Percentiles rank a stretch among this genome's conserved stretches.
phyloP scores from a whole-genome alignment of 768 basidiomycete genomes.

The Trametes cubensis region DNA sequence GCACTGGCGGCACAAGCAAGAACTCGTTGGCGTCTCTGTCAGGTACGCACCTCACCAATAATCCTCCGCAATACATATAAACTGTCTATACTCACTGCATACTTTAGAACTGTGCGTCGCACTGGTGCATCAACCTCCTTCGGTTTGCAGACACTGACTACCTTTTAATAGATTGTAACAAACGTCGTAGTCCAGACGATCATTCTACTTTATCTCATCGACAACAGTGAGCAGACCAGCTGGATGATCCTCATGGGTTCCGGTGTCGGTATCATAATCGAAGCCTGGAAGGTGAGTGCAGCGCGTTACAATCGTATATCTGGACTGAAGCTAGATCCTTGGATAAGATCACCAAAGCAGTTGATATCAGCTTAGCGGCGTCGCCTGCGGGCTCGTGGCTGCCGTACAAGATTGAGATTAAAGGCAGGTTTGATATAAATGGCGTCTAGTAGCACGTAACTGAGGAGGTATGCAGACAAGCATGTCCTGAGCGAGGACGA shows the following conservation, averaged over 20 bases:
- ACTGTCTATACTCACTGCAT: slow-evolving; percentile 5
- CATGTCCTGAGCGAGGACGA: slow-evolving; percentile 96
- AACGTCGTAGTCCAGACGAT: slow-evolving; percentile 94
- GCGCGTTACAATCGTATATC: background rate
- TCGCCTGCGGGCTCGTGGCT: slow-evolving; percentile 65
- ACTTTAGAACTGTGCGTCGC: slow-evolving; percentile 55
- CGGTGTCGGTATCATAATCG: slow-evolving; percentile 78
- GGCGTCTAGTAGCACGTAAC: slow-evolving; percentile 18
- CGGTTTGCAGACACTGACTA: slow-evolving; percentile 1
- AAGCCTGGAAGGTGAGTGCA: slow-evolving; percentile 86
- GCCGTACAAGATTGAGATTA: slow-evolving; percentile 81
- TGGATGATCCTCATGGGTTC: slow-evolving; percentile 97
- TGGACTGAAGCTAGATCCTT: background rate
- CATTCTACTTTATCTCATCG: slow-evolving; percentile 90
- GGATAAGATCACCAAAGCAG: slow-evolving; percentile 80
- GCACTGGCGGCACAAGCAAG: slow-evolving; percentile 94
- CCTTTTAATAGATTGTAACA: slow-evolving; percentile 63
- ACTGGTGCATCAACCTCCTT: slow-evolving; percentile 3
- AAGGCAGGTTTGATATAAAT: slow-evolving; percentile 52
- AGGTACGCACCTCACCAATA: slow-evolving; percentile 51
- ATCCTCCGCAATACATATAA: slow-evolving; percentile 14
- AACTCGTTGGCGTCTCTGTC: slow-evolving; percentile 93
- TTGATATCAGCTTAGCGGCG: slow-evolving; percentile 75
- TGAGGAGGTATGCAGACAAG: slow-evolving; percentile 60
- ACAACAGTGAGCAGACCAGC: slow-evolving; percentile 93